Evolutionary conservation across 495 filamentous ascomycete species (phyloP), one percentile per base, ranked within the genome.

Genomic region (Penicillium tannophilum): DNA sequence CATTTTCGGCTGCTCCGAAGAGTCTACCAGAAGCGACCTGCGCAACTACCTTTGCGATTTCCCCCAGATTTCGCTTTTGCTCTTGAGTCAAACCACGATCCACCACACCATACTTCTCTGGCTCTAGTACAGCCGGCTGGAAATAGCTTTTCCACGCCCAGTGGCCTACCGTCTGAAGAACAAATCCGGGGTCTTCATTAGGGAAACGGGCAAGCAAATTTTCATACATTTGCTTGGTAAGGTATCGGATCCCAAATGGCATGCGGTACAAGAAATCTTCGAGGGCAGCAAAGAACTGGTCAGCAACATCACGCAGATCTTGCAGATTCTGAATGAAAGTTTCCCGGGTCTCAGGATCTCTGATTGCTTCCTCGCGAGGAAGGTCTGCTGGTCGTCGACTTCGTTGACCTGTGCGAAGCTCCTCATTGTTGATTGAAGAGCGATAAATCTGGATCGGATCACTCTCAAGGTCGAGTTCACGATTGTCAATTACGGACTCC

Each of bases 371-470:
- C 70, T 99, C 94, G 42, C 92, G 84, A 4, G 91, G 86, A 47
- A 99, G 86, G 61, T 95, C 89, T 8, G 90, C 86, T 24, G 82
- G 86, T 50, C 93, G 83, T 36, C 80, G 82, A 70, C 92, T 96
- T 36, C 90, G 83, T 63, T 85, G 87, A 24, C 94, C 94, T 0
- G 94, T 98, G 6, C 89, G 87, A 36, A 99, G 85, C 71, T 99
- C 93, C 72, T 99, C 94, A 64, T 98, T 94, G 71, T 96, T 97
- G 73, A 98, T 92, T 11, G 88, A 85, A 12, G 92, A 93, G 24
- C 91, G 85, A 74, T 99, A 97, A 51, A 99, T 99, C 63, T 97
- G 93, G 79, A 98, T 89, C 0, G 94, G 94, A 68, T 99, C 94
- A 66, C 93, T 97, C 72, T 99, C 94, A 16, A 99, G 81, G 63